Conservation (phyloP, 352 stramenopile genomes). For the Globisporangium nagaii region DNA sequence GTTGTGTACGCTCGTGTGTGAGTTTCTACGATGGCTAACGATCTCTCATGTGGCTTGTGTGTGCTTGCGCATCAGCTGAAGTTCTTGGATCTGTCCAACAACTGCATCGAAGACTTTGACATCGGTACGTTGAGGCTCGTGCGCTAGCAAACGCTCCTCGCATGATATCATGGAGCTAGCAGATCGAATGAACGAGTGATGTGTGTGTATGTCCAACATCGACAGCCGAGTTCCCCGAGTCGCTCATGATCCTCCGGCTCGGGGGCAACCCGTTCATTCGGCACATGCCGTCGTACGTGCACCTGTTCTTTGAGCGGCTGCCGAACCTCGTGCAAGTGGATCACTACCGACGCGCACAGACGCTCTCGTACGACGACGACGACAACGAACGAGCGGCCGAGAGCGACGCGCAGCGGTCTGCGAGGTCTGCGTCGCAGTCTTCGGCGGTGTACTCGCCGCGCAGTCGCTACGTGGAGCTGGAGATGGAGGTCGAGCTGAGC, state of each 20-base stretch:
- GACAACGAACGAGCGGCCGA: background rate
- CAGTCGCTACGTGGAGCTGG: slow-evolving; percentile 28
- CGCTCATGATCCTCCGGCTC: slow-evolving; percentile 47
- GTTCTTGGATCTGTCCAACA: slow-evolving; percentile 74
- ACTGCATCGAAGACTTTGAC: slow-evolving; percentile 64
- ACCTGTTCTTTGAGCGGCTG: slow-evolving; percentile 56
- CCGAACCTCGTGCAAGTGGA: slow-evolving; percentile 58
- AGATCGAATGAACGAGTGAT: background rate
- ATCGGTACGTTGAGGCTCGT: slow-evolving; percentile 19
- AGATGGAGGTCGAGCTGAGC: slow-evolving; percentile 27
- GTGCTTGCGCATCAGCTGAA: slow-evolving; percentile 37
- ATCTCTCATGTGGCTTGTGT: background rate
- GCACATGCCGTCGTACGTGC: slow-evolving; percentile 50
- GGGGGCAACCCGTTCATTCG: slow-evolving; percentile 52
- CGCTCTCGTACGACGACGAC: background rate
- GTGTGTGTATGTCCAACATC: background rate
- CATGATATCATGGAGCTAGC: no score
- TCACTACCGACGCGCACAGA: slow-evolving; percentile 28
- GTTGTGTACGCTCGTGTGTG: background rate
- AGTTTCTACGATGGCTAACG: background rate
- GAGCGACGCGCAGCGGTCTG: background rate
- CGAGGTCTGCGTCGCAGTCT: background rate
- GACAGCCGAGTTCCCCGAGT: slow-evolving; percentile 42
- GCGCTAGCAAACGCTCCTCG: no score
- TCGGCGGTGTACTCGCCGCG: slow-evolving; percentile 17